Conservation (phyloP, 768 basidiomycete species). For the Xanthoconium stramineum region DNA sequence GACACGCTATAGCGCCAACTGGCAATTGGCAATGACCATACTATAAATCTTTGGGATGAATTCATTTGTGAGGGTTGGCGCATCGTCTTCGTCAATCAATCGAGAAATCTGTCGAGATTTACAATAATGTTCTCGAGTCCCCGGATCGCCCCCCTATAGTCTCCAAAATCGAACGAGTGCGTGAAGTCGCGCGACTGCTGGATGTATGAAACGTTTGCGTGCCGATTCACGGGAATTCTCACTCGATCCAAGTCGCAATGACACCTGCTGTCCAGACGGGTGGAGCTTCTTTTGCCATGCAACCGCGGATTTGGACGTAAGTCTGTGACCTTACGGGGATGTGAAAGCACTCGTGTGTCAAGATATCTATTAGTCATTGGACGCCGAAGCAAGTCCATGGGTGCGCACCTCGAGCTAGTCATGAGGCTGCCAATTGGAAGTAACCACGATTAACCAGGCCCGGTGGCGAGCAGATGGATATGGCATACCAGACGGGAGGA, state of each 20-base stretch:
- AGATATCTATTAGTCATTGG: slow-evolving; percentile 13
- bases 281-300: slow-evolving; percentile 10
- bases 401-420: not conserved
- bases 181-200: slow-evolving; percentile 8
- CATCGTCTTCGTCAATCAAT: slow-evolving; percentile 16
- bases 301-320: slow-evolving; percentile 20
- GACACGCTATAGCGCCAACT: slow-evolving; percentile 2
- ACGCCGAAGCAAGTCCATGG: slow-evolving; percentile 1
- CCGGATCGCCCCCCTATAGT: slow-evolving; percentile 9
- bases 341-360: slow-evolving; percentile 2
- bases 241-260: not conserved
- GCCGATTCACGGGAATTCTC: slow-evolving; percentile 13
- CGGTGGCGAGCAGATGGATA: not conserved
- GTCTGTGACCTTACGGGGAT: slow-evolving; percentile 8
- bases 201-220: slow-evolving; percentile 11
- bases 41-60: slow-evolving; percentile 5
- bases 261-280: not conserved
- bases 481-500: not conserved
- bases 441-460: not conserved
- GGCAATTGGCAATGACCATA: slow-evolving; percentile 1
- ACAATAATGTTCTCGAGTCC: slow-evolving; percentile 4
- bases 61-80: slow-evolving; percentile 17
- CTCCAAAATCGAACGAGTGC: slow-evolving; percentile 6
- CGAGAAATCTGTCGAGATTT: slow-evolving; percentile 22
- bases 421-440: not conserved